Conservation (phyloP, 495 filamentous ascomycete genomes). For the Tuber umbilicatum region DNA sequence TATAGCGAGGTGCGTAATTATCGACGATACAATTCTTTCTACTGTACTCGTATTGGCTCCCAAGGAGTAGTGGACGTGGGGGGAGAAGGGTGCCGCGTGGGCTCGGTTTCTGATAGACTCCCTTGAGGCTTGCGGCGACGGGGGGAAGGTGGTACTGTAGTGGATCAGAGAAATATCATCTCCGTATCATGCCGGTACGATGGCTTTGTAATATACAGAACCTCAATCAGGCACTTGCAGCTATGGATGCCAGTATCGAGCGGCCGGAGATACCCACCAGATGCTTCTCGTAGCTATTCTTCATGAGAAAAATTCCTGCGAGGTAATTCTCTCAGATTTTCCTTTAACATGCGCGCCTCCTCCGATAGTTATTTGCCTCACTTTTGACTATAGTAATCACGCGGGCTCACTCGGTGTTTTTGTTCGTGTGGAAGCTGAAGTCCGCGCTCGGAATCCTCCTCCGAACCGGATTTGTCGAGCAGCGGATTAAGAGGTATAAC, state of each 20-base stretch:
- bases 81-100: background rate
- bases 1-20: constrained; percentile 38
- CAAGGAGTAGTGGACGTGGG: background rate
- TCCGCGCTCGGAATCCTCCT: background rate
- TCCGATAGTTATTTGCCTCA: background rate
- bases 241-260: background rate
- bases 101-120: background rate
- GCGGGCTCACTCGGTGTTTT: background rate
- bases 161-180: no score
- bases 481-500: background rate
- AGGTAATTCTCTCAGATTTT: no score
- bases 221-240: background rate
- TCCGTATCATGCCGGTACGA: background rate
- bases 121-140: no score
- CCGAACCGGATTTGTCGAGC: no score
- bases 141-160: no score
- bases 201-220: background rate
- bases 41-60: background rate
- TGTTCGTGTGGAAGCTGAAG: background rate
- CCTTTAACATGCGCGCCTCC: background rate
- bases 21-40: constrained; percentile 27
- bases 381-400: background rate
- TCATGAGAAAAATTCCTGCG: no score
- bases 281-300: background rate
- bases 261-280: background rate